phyloP scores from a whole-genome alignment of 345 rosid genomes.

The Raphanus sativus region DNA sequence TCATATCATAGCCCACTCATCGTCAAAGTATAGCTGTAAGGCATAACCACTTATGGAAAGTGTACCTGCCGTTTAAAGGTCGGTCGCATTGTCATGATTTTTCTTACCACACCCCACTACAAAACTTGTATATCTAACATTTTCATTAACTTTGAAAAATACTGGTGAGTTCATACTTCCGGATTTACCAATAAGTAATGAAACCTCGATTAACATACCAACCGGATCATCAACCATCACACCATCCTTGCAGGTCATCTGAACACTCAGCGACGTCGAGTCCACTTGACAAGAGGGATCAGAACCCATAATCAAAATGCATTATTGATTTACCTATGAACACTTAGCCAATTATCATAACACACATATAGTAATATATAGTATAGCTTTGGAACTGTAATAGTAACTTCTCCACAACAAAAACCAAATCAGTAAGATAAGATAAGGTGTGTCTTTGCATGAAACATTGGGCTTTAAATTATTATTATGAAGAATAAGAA shows the following conservation, averaged over 20 bases:
- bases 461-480: slow-evolving; percentile 2
- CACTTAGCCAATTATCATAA: background rate
- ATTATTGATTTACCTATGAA: background rate
- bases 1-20: background rate
- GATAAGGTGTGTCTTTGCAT: slow-evolving; percentile 1
- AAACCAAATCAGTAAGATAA: slow-evolving; percentile 10
- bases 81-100: background rate
- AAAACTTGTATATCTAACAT: background rate
- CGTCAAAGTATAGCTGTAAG: background rate
- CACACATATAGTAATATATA: background rate
- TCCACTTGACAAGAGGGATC: slow-evolving; percentile 53
- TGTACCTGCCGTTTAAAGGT: background rate
- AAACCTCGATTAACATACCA: background rate
- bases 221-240: slow-evolving; percentile 1
- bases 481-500: background rate
- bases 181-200: background rate
- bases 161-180: background rate
- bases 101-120: background rate
- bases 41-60: background rate
- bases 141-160: background rate
- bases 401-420: slow-evolving; percentile 2
- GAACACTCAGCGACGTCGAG: slow-evolving; percentile 56
- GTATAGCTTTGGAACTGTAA: slow-evolving; percentile 8
- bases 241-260: background rate
- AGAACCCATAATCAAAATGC: slow-evolving; percentile 7